Conservation (phyloP, 1,284 basidiomycete genomes). For the Ustilago vetiveriae region DNA sequence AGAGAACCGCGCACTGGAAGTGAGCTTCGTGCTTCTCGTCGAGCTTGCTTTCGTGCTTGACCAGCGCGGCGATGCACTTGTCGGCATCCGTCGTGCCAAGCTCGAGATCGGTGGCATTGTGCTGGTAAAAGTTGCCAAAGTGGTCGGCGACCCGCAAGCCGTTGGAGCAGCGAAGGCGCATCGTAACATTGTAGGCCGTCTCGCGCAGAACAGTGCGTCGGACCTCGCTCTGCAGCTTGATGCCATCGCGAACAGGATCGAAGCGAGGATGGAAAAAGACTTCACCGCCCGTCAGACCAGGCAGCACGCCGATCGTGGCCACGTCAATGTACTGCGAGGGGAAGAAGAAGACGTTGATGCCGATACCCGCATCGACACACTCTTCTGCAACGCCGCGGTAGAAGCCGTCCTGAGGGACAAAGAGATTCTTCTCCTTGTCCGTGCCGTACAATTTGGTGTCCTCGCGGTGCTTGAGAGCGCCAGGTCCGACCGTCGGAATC, state of each 20-base stretch:
- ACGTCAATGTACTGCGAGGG: slow-evolving; percentile 85
- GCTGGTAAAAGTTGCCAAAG: slow-evolving; percentile 84
- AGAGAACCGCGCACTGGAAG: slow-evolving; percentile 89
- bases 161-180: slow-evolving; percentile 85
- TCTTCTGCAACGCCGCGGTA: slow-evolving; percentile 88
- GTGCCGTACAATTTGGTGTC: slow-evolving; percentile 84
- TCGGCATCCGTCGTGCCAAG: slow-evolving; percentile 84
- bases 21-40: slow-evolving; percentile 81
- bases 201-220: slow-evolving; percentile 77
- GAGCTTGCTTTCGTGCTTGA: slow-evolving; percentile 75
- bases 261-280: slow-evolving; percentile 92
- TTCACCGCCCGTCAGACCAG: slow-evolving; percentile 88
- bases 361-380: slow-evolving; percentile 87
- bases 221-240: slow-evolving; percentile 78
- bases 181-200: slow-evolving; percentile 82
- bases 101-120: slow-evolving; percentile 79
- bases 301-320: slow-evolving; percentile 78
- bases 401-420: slow-evolving; percentile 77
- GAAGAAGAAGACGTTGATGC: slow-evolving; percentile 88
- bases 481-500: slow-evolving; percentile 81
- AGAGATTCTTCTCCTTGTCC: slow-evolving; percentile 86
- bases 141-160: slow-evolving; percentile 80
- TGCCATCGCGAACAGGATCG: slow-evolving; percentile 76
- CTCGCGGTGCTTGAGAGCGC: slow-evolving; percentile 73
- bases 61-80: slow-evolving; percentile 77